These are phyloP conservation scores for Dalbergia cochinchinensis DNA, from an alignment of 306 rosid species.

Conservation along the genomic window DNA sequence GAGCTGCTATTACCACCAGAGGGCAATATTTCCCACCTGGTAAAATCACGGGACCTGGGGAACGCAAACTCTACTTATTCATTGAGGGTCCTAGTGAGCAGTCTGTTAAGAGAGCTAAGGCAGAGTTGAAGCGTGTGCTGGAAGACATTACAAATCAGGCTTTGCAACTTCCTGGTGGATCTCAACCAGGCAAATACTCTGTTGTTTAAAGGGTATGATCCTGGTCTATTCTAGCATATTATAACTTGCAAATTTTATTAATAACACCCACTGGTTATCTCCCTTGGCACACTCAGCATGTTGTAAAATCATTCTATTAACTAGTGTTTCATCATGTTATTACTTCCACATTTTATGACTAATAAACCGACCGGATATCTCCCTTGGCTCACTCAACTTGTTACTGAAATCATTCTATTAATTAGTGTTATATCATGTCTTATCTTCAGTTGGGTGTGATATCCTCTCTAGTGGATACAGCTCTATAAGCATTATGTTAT, in stretches of 20 bases:
- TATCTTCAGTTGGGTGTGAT: not conserved
- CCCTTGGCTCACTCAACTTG: not conserved
- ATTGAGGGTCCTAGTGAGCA: slow-evolving; percentile 94
- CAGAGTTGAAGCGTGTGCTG: slow-evolving; percentile 84
- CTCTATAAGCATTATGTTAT: not conserved
- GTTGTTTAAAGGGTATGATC: slow-evolving; percentile 74
- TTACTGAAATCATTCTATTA: not conserved
- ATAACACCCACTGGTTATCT: not conserved
- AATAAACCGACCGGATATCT: not conserved
- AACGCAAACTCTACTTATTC: slow-evolving; percentile 91
- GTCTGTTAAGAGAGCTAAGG: slow-evolving; percentile 93
- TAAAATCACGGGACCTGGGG: slow-evolving; percentile 81
- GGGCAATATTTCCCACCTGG: slow-evolving; percentile 93
- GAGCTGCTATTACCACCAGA: slow-evolving; percentile 98
- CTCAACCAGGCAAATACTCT: slow-evolving; percentile 93
- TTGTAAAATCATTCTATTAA: not conserved
- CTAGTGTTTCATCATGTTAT: not conserved
- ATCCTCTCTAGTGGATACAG: not conserved
- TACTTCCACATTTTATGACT: too few relatives aligned
- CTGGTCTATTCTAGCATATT: slow-evolving; percentile 37
- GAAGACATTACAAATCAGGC: slow-evolving; percentile 93
- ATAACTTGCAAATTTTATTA: slow-evolving; percentile 6
- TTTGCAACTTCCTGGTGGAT: slow-evolving; percentile 87
- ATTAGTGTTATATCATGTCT: not conserved
- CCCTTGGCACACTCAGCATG: not conserved